phyloP scores from a whole-genome alignment of 2,329 filamentous ascomycete genomes.

The Dryadomyces quercus-mongolicae region DNA sequence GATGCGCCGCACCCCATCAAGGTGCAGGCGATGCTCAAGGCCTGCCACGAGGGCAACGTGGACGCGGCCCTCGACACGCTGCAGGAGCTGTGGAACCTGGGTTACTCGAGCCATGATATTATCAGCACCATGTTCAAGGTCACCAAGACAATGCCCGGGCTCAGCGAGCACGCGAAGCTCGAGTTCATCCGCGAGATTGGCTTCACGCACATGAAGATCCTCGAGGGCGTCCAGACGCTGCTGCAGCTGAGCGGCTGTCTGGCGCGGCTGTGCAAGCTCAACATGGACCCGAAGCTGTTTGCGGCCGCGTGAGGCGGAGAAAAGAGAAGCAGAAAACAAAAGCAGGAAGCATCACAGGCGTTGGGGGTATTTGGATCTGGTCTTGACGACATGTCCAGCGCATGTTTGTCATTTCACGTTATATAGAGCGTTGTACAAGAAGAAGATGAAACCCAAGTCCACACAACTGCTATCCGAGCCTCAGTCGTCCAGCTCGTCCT shows the following conservation, averaged over 20 bases:
- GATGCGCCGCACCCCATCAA: conserved; percentile 97
- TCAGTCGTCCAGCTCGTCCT: conserved; percentile 7
- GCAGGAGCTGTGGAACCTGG: conserved; percentile 85
- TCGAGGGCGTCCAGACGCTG: conserved; percentile 94
- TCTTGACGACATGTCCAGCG: not conserved
- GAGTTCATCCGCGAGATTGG: conserved; percentile 99
- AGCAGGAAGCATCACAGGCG: conserved; percentile 1
- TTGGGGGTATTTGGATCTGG: conserved; percentile 1
- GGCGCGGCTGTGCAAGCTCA: conserved; percentile 82
- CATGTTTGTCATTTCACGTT: not conserved
- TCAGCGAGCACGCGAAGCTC: conserved; percentile 89
- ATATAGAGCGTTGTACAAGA: not conserved
- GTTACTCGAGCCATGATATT: conserved; percentile 98
- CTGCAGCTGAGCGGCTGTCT: conserved; percentile 90
- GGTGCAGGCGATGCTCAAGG: conserved; percentile 96
- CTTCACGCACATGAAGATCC: conserved; percentile 96
- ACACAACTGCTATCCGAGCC: not conserved
- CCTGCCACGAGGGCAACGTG: conserved; percentile 84
- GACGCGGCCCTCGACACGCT: conserved; percentile 77
- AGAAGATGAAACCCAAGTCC: not conserved
- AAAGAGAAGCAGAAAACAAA: not conserved
- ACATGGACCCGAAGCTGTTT: conserved; percentile 88
- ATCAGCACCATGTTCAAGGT: conserved; percentile 99
- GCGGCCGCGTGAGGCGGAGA: conserved; percentile 18
- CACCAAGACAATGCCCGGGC: conserved; percentile 83